phyloP scores from a whole-genome alignment of 2,329 filamentous ascomycete species.

The Monosporascus sp. region DNA sequence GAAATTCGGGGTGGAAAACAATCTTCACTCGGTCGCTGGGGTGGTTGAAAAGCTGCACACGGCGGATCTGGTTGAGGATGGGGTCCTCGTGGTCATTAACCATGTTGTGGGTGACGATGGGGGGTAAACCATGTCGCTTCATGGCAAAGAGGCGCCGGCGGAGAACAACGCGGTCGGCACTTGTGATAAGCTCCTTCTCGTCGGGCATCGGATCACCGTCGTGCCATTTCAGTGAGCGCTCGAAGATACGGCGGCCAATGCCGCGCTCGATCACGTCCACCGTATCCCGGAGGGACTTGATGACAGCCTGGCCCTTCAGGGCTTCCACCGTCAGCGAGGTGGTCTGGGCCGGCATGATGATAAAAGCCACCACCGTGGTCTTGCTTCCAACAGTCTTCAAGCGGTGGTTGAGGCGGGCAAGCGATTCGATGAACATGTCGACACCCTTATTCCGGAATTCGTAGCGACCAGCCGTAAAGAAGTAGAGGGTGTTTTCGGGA shows the following conservation, averaged over 20 bases:
- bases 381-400: conserved; percentile 82
- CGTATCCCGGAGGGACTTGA: conserved; percentile 92
- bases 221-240: conserved; percentile 90
- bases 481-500: conserved; percentile 91
- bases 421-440: conserved; percentile 98
- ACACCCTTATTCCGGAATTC: conserved; percentile 98
- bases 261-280: conserved; percentile 88
- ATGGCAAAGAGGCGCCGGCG: conserved; percentile 91
- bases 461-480: conserved; percentile 95
- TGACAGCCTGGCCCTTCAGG: conserved; percentile 92
- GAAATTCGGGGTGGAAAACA: conserved; percentile 95
- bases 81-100: conserved; percentile 89
- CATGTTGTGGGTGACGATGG: conserved; percentile 99
- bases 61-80: conserved; percentile 89
- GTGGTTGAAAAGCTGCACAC: conserved; percentile 96
- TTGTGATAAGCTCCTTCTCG: conserved; percentile 91
- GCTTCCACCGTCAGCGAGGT: conserved; percentile 92
- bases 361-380: conserved; percentile 92
- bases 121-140: conserved; percentile 85
- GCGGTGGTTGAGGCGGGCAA: conserved; percentile 89
- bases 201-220: conserved; percentile 91
- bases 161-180: conserved; percentile 86
- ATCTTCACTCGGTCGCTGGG: conserved; percentile 93
- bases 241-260: conserved; percentile 90
- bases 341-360: conserved; percentile 98